Base-by-base conservation (phyloP, 2,329 filamentous ascomycete species). In the Aureobasidium lini region DNA sequence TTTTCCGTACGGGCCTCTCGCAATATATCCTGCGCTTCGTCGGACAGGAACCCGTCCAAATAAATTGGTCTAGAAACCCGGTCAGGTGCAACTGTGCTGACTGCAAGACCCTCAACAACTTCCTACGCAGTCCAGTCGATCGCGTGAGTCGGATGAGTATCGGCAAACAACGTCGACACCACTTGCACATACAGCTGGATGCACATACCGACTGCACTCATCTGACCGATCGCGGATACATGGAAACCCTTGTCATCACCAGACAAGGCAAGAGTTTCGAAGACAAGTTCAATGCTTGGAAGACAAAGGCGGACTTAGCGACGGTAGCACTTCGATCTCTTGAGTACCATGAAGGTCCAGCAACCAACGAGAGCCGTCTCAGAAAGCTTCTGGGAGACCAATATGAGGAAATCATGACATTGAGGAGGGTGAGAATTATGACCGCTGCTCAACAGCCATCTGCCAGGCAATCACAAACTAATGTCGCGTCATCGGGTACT, bases 201-300 rank as follows among this genome's bases (percentile, higher is more conserved):
- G 11, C 37, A 13, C 29, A 47, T 13, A 57, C 53, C 7, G 53
- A 57, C 18, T 57, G 42, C 53, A 47, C 31, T 15, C 53, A 57
- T 16, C 6, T 47, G 11, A 57, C 40, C 13, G 39, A 43, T 16
- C 32, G 37, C 29, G 37, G 53, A 6, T 37, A 47, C 6, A 13
- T 13, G 15, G 36, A 57, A 31, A 47, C 31, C 32, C n/a, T 57
- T 9, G 53, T 57, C 7, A 42, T 47, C 16, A 57, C 53, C 11
- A 57, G 47, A 29, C 31, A 36, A 36, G 43, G 43, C 6, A 46
- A 10, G 13, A 39, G 32, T 16, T 57, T 47, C 18, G 31, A 37
- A 4, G 39, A 36, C 1, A 39, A 31, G 6, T 18, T 46, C 18
- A 18, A 15, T 2, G 23, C 40, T 16, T 57, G 53, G 53, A 46